Base-by-base conservation (phyloP, 176 grass and related monocot genomes). In the Cymbopogon citratus region DNA sequence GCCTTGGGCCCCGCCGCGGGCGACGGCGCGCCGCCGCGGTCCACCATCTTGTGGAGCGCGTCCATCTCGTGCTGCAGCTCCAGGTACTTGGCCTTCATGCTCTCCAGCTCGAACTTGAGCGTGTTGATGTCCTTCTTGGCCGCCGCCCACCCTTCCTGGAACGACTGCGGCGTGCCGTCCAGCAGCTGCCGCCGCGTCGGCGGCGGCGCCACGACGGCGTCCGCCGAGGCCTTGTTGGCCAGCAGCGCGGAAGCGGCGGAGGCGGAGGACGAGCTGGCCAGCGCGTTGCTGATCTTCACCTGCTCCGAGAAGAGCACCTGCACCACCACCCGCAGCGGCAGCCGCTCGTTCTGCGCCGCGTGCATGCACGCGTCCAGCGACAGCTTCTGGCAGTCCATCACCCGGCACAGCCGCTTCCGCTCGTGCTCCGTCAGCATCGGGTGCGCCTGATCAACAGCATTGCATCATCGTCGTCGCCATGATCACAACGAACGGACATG, bases 71-170 rank as follows among this genome's bases (percentile, higher is more conserved):
- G 90, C 84, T 99, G 96, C 73, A 99, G 92, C 83, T 95, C 92
- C 57, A 99, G 78, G 59, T 99, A 99, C 96, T 95, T 99, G 82
- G 91, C 87, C 82, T 95, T 99, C 85, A 95, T 83, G 91, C 91
- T 95, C 78, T 99, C 96, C 62, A 99, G 91, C 87, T 99, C 96
- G 82, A 99, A 95, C 87, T 99, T 99, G 63, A 99, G 92, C 35
- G 91, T 99, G 91, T 99, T 95, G 85, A 99, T 99, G 88, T 99
- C 96, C 92, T 99, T 99, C 86, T 99, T 99, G 1, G 96, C 92
- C 33, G 91, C 75, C 71, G 91, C 87, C 96, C 90, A 99, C 5
- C 96, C 96, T 23, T 99, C 96, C 85, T 99, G 91, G 91, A 99
- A 95, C 78, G 96, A 99, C 88, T 91, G 91, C 39, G 92, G 96